Evolutionary conservation across 768 basidiomycete species (phyloP).

Genomic region (Antrodiella citrinella): DNA sequence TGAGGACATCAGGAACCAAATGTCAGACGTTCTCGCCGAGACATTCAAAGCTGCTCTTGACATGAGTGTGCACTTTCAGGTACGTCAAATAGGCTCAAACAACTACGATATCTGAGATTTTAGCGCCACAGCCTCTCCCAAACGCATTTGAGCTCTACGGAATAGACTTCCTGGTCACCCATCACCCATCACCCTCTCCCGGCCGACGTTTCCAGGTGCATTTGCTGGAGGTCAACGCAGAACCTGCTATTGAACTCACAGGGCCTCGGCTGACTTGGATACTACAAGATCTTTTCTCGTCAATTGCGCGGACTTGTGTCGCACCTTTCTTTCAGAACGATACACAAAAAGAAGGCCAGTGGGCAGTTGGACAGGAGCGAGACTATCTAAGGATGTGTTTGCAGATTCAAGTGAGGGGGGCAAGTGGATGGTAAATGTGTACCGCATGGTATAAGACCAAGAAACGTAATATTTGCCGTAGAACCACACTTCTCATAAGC

Average conservation of each 20-base stretch:
- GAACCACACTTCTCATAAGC: too few species aligned
- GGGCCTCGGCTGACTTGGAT: constrained; percentile 78
- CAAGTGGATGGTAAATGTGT: constrained; percentile 16
- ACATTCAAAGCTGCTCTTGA: constrained; percentile 81
- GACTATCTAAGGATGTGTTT: constrained; percentile 62
- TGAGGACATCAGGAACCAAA: constrained; percentile 47
- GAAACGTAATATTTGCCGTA: too few species aligned
- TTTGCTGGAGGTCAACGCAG: constrained; percentile 88
- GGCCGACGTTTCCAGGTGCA: constrained; percentile 46
- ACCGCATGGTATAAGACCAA: background rate
- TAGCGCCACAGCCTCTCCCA: constrained; percentile 51
- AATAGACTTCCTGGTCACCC: constrained; percentile 78
- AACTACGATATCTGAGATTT: background rate
- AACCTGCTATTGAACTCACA: constrained; percentile 92
- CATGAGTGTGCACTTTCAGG: constrained; percentile 83
- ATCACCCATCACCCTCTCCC: constrained; percentile 12
- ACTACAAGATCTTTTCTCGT: constrained; percentile 70
- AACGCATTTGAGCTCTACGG: constrained; percentile 96
- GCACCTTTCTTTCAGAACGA: constrained; percentile 48
- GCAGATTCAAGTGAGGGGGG: constrained; percentile 40
- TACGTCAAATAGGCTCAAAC: constrained; percentile 19
- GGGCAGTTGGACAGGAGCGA: constrained; percentile 45
- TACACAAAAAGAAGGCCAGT: constrained; percentile 15
- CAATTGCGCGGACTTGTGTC: constrained; percentile 61
- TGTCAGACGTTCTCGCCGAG: constrained; percentile 62